phyloP scores from a whole-genome alignment of 495 filamentous ascomycete genomes.

The Neurospora sp. region DNA sequence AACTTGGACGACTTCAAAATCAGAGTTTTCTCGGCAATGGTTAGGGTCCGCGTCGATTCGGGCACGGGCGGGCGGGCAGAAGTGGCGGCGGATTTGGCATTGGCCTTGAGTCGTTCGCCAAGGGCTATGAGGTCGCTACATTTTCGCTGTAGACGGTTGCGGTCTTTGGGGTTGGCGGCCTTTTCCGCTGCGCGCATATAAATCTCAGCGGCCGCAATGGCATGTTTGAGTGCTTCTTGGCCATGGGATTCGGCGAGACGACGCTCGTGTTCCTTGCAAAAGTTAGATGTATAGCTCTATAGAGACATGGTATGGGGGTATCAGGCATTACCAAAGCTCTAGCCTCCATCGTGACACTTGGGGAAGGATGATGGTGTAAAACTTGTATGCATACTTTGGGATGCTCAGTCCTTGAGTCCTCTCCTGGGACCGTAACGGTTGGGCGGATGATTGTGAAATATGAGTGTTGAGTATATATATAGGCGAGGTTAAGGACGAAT shows the following conservation, averaged over 20 bases:
- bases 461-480: background rate
- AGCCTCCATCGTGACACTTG: slow-evolving; percentile 16
- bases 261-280: slow-evolving; percentile 48
- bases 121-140: slow-evolving; percentile 53
- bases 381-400: slow-evolving; percentile 1
- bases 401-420: background rate
- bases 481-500: background rate
- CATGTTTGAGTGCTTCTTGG: slow-evolving; percentile 58
- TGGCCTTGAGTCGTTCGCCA: slow-evolving; percentile 64
- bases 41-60: slow-evolving; percentile 50
- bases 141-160: slow-evolving; percentile 47
- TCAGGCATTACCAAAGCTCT: slow-evolving; percentile 7
- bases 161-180: slow-evolving; percentile 43
- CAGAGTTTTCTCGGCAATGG: slow-evolving; percentile 68
- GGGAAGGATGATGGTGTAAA: background rate
- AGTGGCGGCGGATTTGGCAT: slow-evolving; percentile 10
- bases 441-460: background rate
- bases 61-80: slow-evolving; percentile 30
- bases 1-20: slow-evolving; percentile 66
- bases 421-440: background rate
- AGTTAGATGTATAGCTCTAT: slow-evolving; percentile 18
- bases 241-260: slow-evolving; percentile 43
- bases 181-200: slow-evolving; percentile 63
- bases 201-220: slow-evolving; percentile 63
- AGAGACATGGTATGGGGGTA: background rate